Evolutionary conservation across 345 rosid genomes (phyloP), one percentile per base, ranked within the genome.

Genomic region (Lumnitzera racemosa): DNA sequence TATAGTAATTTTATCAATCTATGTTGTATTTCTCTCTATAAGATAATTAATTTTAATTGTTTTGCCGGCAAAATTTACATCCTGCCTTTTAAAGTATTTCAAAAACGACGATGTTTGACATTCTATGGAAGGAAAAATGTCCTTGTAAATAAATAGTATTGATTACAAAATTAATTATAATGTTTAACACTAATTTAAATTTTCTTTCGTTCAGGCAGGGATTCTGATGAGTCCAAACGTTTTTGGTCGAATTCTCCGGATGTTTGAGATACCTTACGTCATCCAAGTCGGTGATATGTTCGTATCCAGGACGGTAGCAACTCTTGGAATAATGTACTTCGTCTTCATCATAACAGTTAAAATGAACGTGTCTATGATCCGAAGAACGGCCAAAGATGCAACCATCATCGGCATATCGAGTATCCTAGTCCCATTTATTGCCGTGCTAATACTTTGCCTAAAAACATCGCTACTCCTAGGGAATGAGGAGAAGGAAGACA

Each of bases 291-390:
- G 20, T 20, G 20, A 20, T 20, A 20, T 20, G 20, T 20, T 20
- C 20, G 20, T 20, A 20, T 20, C 20, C 20, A 20, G 20, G 20
- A 58, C 68, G 13, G 0, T 68, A 11, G 47, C 56, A 14, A 7
- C 1, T 0, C 1, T 80, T 0, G 70, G 75, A 1, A 8, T 11
- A 4, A 1, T 27, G 11, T 62, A 52, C 71, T 67, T 56, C 61
- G 9, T 67, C 43, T 72, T 80, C 57, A 20, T 69, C 4, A 11
- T 24, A 4, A 17, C 73, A 4, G 74, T 80, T 49, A 74, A 77
- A 63, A 64, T 53, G 57, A 76, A 77, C 15, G 3, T 29, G 1
- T 1, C 15, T 4, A 17, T 41, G 17, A 6, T 76, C 4, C 11
- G 48, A 8, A 15, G 10, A 9, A 61, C 17, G 7, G 57, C 68